These are phyloP conservation scores for Ustilago sp. DNA, from an alignment of 1,284 basidiomycete genomes.

Conservation along the genomic window DNA sequence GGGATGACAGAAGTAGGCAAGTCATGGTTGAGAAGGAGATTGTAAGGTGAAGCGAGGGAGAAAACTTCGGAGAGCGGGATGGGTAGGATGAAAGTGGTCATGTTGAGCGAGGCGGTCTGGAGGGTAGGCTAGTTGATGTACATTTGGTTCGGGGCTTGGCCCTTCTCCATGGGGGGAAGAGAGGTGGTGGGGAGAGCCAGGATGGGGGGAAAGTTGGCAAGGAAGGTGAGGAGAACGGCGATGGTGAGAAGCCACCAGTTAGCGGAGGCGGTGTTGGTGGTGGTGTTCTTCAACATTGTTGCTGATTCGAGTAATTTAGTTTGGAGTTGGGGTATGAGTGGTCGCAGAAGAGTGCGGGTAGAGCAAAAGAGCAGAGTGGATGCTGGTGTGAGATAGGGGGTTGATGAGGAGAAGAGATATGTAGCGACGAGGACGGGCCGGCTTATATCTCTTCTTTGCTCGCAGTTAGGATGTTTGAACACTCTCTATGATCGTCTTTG, in stretches of 20 bases:
- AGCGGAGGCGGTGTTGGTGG: background rate
- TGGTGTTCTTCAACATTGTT: conserved; percentile 1
- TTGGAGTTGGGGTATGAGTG: background rate
- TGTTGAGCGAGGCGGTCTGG: conserved; percentile 28
- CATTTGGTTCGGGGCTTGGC: conserved; percentile 31
- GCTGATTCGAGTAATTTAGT: background rate
- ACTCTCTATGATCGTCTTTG: too few species aligned
- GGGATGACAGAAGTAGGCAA: conserved; percentile 22
- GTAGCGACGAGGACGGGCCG: background rate
- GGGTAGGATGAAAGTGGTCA: conserved; percentile 29
- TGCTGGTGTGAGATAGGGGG: conserved; percentile 1
- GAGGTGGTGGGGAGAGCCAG: background rate
- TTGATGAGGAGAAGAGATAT: background rate
- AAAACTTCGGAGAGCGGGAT: conserved; percentile 22
- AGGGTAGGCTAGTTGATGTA: conserved; percentile 15
- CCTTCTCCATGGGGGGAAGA: background rate
- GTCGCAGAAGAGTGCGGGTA: background rate
- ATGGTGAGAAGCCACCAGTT: conserved; percentile 3
- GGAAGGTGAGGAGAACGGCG: conserved; percentile 4
- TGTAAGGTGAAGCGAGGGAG: conserved; percentile 19
- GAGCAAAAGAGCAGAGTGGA: background rate
- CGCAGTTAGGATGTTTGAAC: too few species aligned
- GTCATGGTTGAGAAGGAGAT: conserved; percentile 16
- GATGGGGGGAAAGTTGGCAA: conserved; percentile 4
- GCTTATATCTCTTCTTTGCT: conserved; percentile 4